phyloP scores from a whole-genome alignment of 257 asterid genomes.

The Scutellaria minor region DNA sequence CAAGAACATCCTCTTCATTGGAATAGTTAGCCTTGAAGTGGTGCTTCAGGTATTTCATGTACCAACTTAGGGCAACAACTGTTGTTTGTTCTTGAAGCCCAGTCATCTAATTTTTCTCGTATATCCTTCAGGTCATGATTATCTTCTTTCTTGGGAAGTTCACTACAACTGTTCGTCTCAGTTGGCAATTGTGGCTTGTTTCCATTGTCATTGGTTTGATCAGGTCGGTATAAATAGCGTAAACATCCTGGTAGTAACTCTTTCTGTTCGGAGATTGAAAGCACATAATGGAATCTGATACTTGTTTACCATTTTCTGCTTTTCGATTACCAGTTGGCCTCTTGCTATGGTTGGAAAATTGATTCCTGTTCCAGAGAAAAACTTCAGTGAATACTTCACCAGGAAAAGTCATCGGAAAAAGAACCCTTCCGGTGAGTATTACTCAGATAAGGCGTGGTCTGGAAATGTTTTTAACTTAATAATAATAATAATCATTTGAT shows the following conservation, averaged over 20 bases:
- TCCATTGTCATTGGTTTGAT: constrained; percentile 71
- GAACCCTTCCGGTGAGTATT: constrained; percentile 32
- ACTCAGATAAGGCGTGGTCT: not conserved
- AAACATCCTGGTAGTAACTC: not conserved
- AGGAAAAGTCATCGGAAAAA: constrained; percentile 33
- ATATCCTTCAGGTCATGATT: constrained; percentile 62
- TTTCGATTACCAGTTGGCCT: constrained; percentile 54
- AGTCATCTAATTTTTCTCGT: constrained; percentile 16
- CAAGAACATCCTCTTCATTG: constrained; percentile 76
- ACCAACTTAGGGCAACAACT: constrained; percentile 12
- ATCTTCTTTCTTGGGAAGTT: constrained; percentile 88
- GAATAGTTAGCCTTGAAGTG: constrained; percentile 66
- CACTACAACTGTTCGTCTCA: constrained; percentile 66
- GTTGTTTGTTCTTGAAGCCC: constrained; percentile 6
- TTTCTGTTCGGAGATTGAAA: not conserved
- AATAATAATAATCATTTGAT: not conserved
- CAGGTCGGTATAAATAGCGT: constrained; percentile 52
- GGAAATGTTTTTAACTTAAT: not conserved
- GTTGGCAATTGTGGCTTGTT: constrained; percentile 92
- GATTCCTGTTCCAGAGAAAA: constrained; percentile 58
- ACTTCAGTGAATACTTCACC: constrained; percentile 48
- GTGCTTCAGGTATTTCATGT: constrained; percentile 75
- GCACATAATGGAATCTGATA: constrained; percentile 16
- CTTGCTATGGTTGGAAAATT: constrained; percentile 66
- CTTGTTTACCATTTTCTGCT: not conserved